These are phyloP conservation scores for Thoreauomyces humboldtii DNA, from an alignment of 192 early-diverging fungal species.

Conservation along the genomic window DNA sequence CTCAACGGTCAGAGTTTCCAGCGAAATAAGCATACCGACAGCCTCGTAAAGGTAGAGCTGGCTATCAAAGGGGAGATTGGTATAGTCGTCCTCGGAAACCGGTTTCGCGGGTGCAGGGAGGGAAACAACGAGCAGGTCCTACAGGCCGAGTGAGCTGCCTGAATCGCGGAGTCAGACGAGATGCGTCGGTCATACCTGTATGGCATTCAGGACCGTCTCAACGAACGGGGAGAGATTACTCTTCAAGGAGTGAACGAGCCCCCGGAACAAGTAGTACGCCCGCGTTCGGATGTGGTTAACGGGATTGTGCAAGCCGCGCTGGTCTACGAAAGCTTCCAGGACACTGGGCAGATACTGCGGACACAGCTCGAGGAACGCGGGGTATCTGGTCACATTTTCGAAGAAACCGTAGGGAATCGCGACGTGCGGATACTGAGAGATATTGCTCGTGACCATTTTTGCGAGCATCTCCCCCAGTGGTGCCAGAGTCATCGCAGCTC, in stretches of 20 bases:
- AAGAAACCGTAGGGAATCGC: constrained; percentile 71
- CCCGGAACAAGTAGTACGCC: constrained; percentile 84
- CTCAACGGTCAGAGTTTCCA: constrained; percentile 59
- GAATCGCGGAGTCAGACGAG: neutral
- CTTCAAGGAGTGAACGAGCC: constrained; percentile 73
- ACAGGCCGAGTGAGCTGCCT: constrained; percentile 35
- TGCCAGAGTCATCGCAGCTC: constrained; percentile 27
- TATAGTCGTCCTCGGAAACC: constrained; percentile 45
- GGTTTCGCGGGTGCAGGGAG: constrained; percentile 47
- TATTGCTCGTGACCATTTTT: constrained; percentile 61
- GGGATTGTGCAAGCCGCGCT: constrained; percentile 73
- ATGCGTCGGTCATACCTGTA: constrained; percentile 30
- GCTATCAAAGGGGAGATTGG: constrained; percentile 67
- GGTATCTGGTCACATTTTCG: constrained; percentile 70
- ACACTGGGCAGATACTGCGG: constrained; percentile 64
- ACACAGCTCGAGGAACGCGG: constrained; percentile 66
- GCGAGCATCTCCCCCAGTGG: constrained; percentile 59
- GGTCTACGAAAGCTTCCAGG: constrained; percentile 74
- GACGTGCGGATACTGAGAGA: constrained; percentile 72
- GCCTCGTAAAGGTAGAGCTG: constrained; percentile 91
- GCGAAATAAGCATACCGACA: constrained; percentile 87
- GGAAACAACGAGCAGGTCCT: constrained; percentile 70
- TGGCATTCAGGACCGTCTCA: constrained; percentile 57
- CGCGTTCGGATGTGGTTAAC: constrained; percentile 67
- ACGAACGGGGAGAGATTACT: constrained; percentile 58